Evolutionary conservation across 2,329 filamentous ascomycete genomes (phyloP).

Genomic region (Claviceps maximensis): DNA sequence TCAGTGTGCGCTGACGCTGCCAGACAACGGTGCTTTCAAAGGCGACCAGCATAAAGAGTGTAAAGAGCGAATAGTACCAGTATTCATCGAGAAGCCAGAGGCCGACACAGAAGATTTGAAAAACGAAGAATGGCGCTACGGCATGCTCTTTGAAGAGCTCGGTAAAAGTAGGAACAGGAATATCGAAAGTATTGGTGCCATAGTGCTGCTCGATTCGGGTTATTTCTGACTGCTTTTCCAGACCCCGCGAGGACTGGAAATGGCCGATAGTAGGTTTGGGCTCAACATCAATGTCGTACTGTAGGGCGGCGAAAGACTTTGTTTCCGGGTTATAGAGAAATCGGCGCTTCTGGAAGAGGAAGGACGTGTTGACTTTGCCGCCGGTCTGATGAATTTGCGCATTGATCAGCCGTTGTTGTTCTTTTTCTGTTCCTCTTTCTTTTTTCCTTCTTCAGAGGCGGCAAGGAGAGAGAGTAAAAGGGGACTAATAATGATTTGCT

Average conservation of each 20-base stretch:
- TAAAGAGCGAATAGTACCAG: constrained; percentile 99
- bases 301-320: constrained; percentile 67
- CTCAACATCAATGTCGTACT: constrained; percentile 72
- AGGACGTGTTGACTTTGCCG: constrained; percentile 67
- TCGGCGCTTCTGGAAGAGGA: constrained; percentile 94
- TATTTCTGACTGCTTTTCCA: constrained; percentile 62
- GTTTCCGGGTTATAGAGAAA: constrained; percentile 69
- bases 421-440: background rate
- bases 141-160: constrained; percentile 98
- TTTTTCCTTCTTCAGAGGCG: too few relatives aligned
- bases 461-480: background rate
- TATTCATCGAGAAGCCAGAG: constrained; percentile 99
- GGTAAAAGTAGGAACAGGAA: constrained; percentile 87
- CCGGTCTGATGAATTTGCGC: constrained; percentile 34
- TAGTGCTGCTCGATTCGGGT: constrained; percentile 80
- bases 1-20: constrained; percentile 92
- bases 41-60: constrained; percentile 91
- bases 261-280: constrained; percentile 65
- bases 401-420: background rate
- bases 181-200: constrained; percentile 92
- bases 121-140: constrained; percentile 97
- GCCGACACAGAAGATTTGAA: constrained; percentile 96
- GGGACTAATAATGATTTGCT: constrained; percentile 9
- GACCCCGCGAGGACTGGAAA: constrained; percentile 71
- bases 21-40: constrained; percentile 99